These are phyloP conservation scores for Plasmodium knowlesi DNA, from an alignment of 169 alveolate genomes.

Conservation along the genomic window DNA sequence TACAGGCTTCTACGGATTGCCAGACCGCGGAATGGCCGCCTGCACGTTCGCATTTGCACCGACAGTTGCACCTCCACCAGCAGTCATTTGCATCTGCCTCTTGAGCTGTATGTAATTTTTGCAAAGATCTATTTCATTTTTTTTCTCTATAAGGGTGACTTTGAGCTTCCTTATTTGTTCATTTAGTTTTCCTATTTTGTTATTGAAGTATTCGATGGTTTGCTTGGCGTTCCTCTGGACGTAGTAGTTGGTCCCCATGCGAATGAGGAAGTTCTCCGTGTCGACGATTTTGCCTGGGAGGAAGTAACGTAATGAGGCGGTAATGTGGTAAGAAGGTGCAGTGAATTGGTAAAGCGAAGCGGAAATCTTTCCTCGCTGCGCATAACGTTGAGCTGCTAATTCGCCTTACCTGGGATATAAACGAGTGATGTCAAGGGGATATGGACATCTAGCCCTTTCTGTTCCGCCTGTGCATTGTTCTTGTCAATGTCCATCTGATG, in stretches of 20 bases:
- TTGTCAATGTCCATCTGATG: background rate
- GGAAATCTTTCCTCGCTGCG: background rate
- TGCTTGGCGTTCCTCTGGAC: slow-evolving; percentile 62
- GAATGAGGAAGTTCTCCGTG: slow-evolving; percentile 56
- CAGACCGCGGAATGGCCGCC: slow-evolving; percentile 5
- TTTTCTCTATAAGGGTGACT: slow-evolving; percentile 51
- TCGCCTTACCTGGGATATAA: slow-evolving; percentile 52
- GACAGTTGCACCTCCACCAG: background rate
- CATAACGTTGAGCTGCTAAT: background rate
- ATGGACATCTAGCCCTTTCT: slow-evolving; percentile 44
- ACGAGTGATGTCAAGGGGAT: slow-evolving; percentile 70
- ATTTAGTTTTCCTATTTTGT: slow-evolving; percentile 50
- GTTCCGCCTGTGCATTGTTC: background rate
- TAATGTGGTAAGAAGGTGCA: background rate
- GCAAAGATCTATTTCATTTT: slow-evolving; percentile 67
- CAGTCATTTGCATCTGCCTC: slow-evolving; percentile 33
- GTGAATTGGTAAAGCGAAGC: background rate
- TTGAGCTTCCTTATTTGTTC: slow-evolving; percentile 41
- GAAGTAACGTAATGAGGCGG: background rate
- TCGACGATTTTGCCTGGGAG: slow-evolving; percentile 49
- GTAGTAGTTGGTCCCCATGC: slow-evolving; percentile 71
- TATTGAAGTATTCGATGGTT: slow-evolving; percentile 40
- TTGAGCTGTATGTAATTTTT: slow-evolving; percentile 61
- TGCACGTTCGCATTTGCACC: background rate
- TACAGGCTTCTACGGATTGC: background rate